Conservation (phyloP, 192 early-diverging fungal genomes). For the Coemansia sp. region DNA sequence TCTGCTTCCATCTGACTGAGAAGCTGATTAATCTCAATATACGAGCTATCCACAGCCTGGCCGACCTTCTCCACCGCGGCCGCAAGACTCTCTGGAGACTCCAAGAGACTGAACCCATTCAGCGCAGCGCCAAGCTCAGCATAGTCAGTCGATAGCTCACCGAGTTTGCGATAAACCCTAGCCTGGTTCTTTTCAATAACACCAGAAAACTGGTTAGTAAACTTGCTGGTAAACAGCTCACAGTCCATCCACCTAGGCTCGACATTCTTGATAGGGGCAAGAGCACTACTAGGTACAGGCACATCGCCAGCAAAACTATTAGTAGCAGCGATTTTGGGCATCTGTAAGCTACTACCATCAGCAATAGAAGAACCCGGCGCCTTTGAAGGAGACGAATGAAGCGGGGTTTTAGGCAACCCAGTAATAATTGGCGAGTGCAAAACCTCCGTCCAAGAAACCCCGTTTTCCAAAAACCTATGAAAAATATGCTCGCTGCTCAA, state of each 20-base stretch:
- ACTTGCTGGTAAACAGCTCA: constrained; percentile 89
- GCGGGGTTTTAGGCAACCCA: constrained; percentile 66
- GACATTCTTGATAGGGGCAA: constrained; percentile 62
- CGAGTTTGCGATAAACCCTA: constrained; percentile 68
- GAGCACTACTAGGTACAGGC: constrained; percentile 57
- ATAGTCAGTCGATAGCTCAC: constrained; percentile 76
- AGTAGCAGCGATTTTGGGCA: constrained; percentile 51
- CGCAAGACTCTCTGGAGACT: constrained; percentile 64
- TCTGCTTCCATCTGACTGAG: constrained; percentile 70
- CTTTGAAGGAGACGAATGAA: constrained; percentile 59
- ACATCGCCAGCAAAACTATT: constrained; percentile 46
- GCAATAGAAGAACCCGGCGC: constrained; percentile 46
- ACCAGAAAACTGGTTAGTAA: constrained; percentile 76
- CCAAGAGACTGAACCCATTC: constrained; percentile 93
- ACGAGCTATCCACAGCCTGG: constrained; percentile 84
- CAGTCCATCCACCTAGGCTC: constrained; percentile 87
- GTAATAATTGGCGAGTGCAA: constrained; percentile 70
- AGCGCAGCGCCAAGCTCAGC: constrained; percentile 88
- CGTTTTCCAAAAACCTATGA: constrained; percentile 87
- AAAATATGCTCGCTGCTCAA: constrained; percentile 85
- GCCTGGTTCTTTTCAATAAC: constrained; percentile 73
- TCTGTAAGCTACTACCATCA: constrained; percentile 36
- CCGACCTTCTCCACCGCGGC: constrained; percentile 90
- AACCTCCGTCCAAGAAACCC: constrained; percentile 73
- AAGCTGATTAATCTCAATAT: constrained; percentile 72